Evolutionary conservation across 257 asterid species (phyloP), one percentile per base, ranked within the genome.

Genomic region (Plectranthus barbatus): DNA sequence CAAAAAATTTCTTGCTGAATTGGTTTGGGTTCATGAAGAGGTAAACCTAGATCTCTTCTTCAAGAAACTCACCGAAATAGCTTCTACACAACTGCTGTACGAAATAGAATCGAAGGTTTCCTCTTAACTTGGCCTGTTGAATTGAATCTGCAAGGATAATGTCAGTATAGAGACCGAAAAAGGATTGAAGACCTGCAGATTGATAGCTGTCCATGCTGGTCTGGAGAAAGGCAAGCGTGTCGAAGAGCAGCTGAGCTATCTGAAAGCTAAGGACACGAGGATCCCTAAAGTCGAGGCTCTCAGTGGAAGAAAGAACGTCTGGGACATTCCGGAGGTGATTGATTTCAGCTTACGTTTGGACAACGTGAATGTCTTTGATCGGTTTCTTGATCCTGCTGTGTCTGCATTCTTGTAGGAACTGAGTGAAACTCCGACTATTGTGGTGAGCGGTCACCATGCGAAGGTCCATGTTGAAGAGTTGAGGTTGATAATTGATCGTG

Each of bases 11-110:
- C 85, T 92, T 56, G 85, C 95, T 48, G 83, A 81, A 76, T 76
- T 89, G 78, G 95, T 92, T 57, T 92, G 98, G 97, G 84, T 89
- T 14, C 98, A 86, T 50, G 97, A 92, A 74, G 95, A 89, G 93
- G 96, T 87, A 51, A 65, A 34, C 7, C 6, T 48, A 20, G 37
- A 26, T 36, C 29, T 57, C 24, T 47, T 39, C 14, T 23, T 18
- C 21, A 24, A 39, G 11, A 9, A 47, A 46, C 29, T 14, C 17
- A 31, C 4, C n/a, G 19, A 45, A 40, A 33, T 14, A 36, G 7
- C 9, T 46, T 39, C 19, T 24, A 17, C 19, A 8, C 26, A 23
- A 21, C 4, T 50, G 44, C 20, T 60, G 48, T 34, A 33, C 20
- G 11, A 53, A 20, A 9, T 26, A 36, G 6, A 45, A 15, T 11